Conservation (phyloP, 805 yeast species). For the Metschnikowia chrysomelidarum region DNA sequence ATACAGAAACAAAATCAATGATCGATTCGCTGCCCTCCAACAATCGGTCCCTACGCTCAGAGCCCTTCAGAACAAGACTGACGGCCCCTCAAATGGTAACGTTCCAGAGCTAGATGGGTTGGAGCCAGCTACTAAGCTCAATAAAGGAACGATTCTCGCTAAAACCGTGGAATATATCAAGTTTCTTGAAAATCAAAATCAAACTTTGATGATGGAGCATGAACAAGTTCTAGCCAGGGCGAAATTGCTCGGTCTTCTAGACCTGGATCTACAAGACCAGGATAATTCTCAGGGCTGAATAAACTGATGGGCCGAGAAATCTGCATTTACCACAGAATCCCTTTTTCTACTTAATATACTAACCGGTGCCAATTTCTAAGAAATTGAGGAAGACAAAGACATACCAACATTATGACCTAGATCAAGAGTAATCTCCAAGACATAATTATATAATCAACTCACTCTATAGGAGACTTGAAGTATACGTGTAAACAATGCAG, state of each 20-base stretch:
- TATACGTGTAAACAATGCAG: no score
- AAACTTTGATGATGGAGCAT: constrained; percentile 49
- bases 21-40: constrained; percentile 38
- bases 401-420: no score
- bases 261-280: background rate
- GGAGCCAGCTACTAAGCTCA: constrained; percentile 70
- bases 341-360: no score
- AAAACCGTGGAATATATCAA: constrained; percentile 80
- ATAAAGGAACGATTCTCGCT: constrained; percentile 73
- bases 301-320: background rate
- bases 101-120: constrained; percentile 67
- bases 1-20: constrained; percentile 43
- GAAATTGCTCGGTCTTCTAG: constrained; percentile 29
- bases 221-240: constrained; percentile 43
- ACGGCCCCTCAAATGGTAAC: no score
- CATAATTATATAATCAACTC: no score
- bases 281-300: background rate
- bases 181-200: constrained; percentile 64
- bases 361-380: no score
- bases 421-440: no score
- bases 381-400: no score
- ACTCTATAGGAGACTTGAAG: no score
- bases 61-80: constrained; percentile 26
- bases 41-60: constrained; percentile 40
- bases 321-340: no score